Evolutionary conservation across 176 grass and related monocot species (phyloP), one percentile per base, ranked within the genome.

Genomic region (Chrysopogon serrulatus): DNA sequence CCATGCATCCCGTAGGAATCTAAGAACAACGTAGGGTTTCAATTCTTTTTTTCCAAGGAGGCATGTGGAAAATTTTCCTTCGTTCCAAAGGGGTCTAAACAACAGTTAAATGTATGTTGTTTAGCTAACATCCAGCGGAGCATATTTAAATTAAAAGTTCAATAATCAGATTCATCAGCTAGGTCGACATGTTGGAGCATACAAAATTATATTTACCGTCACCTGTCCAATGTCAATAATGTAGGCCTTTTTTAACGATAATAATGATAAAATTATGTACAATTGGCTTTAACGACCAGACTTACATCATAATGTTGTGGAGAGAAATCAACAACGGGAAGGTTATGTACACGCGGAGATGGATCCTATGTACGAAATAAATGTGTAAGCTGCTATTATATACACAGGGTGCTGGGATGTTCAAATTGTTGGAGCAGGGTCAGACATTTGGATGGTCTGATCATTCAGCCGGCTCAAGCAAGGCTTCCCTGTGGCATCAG

Each of bases 401-500:
- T 75, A 84, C 47, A 75, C 30, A 70, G 32, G 78, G 30, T 42
- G n/a, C 51, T 63, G 42, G 33, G 51, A 30, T 33, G 37, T 80
- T 94, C 79, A 94, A 33, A 84, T 33, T 14, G 73, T 82, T 34
- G 93, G 85, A 24, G 93, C 60, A 0, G 89, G 84, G 64, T 98
- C 96, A 56, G 93, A 93, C 35, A 95, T 59, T 54, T 94, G 80
- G 82, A 98, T 34, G 17, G 87, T 89, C 44, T 90, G 87, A 85
- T 92, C 83, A 49, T 84, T 79, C 30, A 74, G 18, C 36, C 83
- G 80, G 53, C 69, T 84, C 82, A 95, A 88, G 65, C 86, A 89
- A 75, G 97, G 90, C 69, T 92, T 99, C 10, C 93, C 97, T 21
- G 88, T 85, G 28, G 70, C 87, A 71, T 99, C 87, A 24, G 84